Evolutionary conservation across 2,329 filamentous ascomycete species (phyloP), one percentile per base, ranked within the genome.

Genomic region (Epichloe aotearoae): DNA sequence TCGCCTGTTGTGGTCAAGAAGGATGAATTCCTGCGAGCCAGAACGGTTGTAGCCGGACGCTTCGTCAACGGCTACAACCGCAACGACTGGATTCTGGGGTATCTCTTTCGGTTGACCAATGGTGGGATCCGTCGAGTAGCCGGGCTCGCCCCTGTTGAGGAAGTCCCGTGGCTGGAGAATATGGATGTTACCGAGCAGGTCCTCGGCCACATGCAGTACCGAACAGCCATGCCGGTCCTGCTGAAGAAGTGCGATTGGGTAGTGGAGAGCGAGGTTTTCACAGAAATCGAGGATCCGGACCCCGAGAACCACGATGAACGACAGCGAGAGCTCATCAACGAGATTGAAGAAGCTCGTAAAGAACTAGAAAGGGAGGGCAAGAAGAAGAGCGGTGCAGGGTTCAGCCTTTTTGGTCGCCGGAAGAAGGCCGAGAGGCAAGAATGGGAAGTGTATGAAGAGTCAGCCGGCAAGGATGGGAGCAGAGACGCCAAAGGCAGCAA

Each of bases 11-110:
- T 98, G 10, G 87, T 88, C 46, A 96, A 91, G 65, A 85, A 81
- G 61, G 91, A 97, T 51, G 93, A 98, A 55, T 97, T 87, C 59
- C 67, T 90, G 23, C 84, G 79, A 59, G 86, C 84, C 10, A 81
- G 85, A 50, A 84, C 84, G n/a, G 83, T 95, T 3, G 86, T 97
- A 3, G 78, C 87, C 7, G 93, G 93, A n/a, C 80, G 90, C 41
- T 95, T 97, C 58, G 82, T 98, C 56, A 98, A 95, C 62, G 93
- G 88, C 15, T 98, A 90, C 69, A 87, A 93, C 58, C 85, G 79
- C 46, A 96, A 93, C 64, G 93, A 98, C 69, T 98, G 93, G 93
- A 97, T 98, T 61, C 69, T 98, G 47, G 89, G 84, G 54, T 98
- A 98, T 64, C 80, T 98, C 1, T 98, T 98, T 75, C 86, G 93